Conservation (phyloP, 2,329 filamentous ascomycete species). For the Stagonosporopsis vannaccii region DNA sequence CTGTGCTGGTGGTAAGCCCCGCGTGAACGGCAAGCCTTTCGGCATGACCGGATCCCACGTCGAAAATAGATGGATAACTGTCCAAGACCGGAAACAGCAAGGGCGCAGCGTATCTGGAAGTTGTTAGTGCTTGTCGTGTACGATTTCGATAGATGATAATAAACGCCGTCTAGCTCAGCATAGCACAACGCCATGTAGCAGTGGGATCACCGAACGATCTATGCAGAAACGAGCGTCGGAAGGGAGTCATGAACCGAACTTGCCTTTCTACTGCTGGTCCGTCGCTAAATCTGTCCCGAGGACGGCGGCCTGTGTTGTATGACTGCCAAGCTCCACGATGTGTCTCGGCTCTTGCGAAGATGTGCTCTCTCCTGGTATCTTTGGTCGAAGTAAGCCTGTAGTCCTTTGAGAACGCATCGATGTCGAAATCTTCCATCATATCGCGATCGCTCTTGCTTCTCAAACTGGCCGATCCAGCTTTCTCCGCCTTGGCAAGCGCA, state of each 20-base stretch:
- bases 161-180: slow-evolving; percentile 7
- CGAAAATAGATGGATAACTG: slow-evolving; percentile 82
- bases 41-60: slow-evolving; percentile 50
- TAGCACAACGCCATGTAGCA: slow-evolving; percentile 3
- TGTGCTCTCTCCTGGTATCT: slow-evolving; percentile 41
- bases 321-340: slow-evolving; percentile 51
- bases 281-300: slow-evolving; percentile 45
- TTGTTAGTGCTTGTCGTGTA: slow-evolving; percentile 23
- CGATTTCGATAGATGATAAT: slow-evolving; percentile 11
- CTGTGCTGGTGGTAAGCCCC: slow-evolving; percentile 75
- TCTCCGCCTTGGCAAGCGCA: slow-evolving; percentile 31
- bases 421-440: slow-evolving; percentile 40
- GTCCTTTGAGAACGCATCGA: slow-evolving; percentile 44
- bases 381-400: slow-evolving; percentile 29
- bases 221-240: not conserved
- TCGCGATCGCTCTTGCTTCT: slow-evolving; percentile 27
- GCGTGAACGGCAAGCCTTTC: slow-evolving; percentile 56
- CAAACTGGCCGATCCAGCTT: slow-evolving; percentile 35
- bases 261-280: slow-evolving; percentile 49
- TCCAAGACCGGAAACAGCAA: slow-evolving; percentile 79
- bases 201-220: not conserved
- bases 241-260: slow-evolving; percentile 14
- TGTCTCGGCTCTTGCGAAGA: slow-evolving; percentile 52
- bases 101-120: slow-evolving; percentile 56
- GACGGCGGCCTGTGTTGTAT: slow-evolving; percentile 39